Evolutionary conservation across 1,284 basidiomycete genomes (phyloP).

Genomic region (Phellinidium pouzarii): DNA sequence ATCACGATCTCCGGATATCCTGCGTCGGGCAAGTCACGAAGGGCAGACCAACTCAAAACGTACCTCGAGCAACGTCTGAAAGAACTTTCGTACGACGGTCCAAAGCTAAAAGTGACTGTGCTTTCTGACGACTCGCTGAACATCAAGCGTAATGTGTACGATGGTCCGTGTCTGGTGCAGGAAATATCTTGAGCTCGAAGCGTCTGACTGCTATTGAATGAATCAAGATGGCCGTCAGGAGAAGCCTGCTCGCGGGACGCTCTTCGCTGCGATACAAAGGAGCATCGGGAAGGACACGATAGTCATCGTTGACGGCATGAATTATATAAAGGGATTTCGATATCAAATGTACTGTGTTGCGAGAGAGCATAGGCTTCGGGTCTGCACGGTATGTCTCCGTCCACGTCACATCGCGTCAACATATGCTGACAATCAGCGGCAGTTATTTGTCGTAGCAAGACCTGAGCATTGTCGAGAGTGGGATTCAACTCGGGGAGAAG

Average conservation of each 20-base stretch:
- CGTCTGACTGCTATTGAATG: slow-evolving; percentile 13
- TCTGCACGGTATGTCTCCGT: slow-evolving; percentile 70
- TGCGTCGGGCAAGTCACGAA: slow-evolving; percentile 77
- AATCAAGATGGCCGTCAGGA: slow-evolving; percentile 77
- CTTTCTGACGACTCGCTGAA: slow-evolving; percentile 76
- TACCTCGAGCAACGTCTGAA: slow-evolving; percentile 54
- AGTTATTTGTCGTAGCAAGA: slow-evolving; percentile 75
- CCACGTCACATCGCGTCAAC: not conserved
- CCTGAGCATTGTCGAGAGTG: slow-evolving; percentile 74
- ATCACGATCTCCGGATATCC: slow-evolving; percentile 91
- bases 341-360: slow-evolving; percentile 98
- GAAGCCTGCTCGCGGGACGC: slow-evolving; percentile 81
- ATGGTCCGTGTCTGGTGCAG: slow-evolving; percentile 44
- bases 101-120: slow-evolving; percentile 52
- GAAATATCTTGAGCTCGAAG: not conserved
- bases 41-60: slow-evolving; percentile 59
- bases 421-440: slow-evolving; percentile 23
- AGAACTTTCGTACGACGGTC: slow-evolving; percentile 45
- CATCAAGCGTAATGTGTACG: slow-evolving; percentile 63
- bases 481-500: slow-evolving; percentile 54
- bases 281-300: slow-evolving; percentile 68
- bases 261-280: slow-evolving; percentile 84
- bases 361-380: slow-evolving; percentile 77
- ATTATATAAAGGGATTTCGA: slow-evolving; percentile 96
- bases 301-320: slow-evolving; percentile 85